Evolutionary conservation across 371 early-diverging fungal genomes (phyloP).

Genomic region (Apophysomyces variabilis): DNA sequence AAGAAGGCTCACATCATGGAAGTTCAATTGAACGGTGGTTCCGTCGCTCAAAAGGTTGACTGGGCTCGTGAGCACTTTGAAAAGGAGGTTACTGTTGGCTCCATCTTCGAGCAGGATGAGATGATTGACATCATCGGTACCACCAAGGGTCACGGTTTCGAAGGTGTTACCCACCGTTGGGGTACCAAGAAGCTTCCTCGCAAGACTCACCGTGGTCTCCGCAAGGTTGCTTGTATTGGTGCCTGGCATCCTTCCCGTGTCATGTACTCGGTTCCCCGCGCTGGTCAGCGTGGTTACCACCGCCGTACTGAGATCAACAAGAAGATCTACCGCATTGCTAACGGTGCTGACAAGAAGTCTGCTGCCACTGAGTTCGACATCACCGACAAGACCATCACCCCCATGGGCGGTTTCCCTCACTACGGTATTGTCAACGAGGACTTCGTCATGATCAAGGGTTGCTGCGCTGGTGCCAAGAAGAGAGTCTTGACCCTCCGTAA

Average conservation of each 20-base stretch:
- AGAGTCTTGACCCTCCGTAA: slow-evolving; percentile 99
- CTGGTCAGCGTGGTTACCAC: slow-evolving; percentile 99
- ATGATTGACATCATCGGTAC: slow-evolving; percentile 99
- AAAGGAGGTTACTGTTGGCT: slow-evolving; percentile 90
- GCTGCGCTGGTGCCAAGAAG: slow-evolving; percentile 97
- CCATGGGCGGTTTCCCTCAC: slow-evolving; percentile 99
- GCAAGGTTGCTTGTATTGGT: slow-evolving; percentile 99
- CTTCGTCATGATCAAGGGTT: slow-evolving; percentile 99
- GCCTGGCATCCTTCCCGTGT: slow-evolving; percentile 99
- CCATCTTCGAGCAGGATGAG: slow-evolving; percentile 98
- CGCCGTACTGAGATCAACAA: slow-evolving; percentile 99
- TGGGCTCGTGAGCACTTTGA: slow-evolving; percentile 98
- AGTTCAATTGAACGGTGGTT: slow-evolving; percentile 99
- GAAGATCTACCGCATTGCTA: slow-evolving; percentile 99
- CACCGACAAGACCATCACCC: slow-evolving; percentile 97
- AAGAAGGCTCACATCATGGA: slow-evolving; percentile 99
- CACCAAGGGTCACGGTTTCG: slow-evolving; percentile 99
- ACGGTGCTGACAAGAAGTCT: slow-evolving; percentile 84
- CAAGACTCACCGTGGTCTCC: slow-evolving; percentile 99
- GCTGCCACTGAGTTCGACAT: slow-evolving; percentile 98
- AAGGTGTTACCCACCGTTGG: slow-evolving; percentile 99
- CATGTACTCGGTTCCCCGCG: slow-evolving; percentile 99
- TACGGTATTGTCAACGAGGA: slow-evolving; percentile 99
- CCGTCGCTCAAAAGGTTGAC: slow-evolving; percentile 97
- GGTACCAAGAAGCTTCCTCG: slow-evolving; percentile 99